A percentile compares a stretch with the other conserved stretches of the same genome.
These are phyloP conservation scores for Mortierella sp. DNA, from an alignment of 371 early-diverging fungal species.

Conservation along the genomic window DNA sequence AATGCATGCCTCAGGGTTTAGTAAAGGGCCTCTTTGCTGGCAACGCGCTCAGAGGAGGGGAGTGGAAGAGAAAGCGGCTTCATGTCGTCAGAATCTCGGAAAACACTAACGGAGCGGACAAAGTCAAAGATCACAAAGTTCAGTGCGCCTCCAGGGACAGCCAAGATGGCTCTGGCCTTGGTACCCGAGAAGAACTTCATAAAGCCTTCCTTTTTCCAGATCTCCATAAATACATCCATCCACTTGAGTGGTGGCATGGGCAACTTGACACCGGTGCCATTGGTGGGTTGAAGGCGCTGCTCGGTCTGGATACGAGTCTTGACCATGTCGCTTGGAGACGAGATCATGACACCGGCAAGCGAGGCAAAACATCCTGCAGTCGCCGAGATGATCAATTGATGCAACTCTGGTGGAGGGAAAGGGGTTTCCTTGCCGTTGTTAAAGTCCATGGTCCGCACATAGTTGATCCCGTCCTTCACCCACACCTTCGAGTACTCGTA, in stretches of 20 bases:
- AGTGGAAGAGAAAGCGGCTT: conserved; percentile 16
- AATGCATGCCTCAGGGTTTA: neutral
- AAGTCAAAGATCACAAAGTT: conserved; percentile 61
- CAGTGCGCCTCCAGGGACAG: conserved; percentile 56
- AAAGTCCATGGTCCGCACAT: conserved; percentile 22
- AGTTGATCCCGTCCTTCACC: conserved; percentile 42
- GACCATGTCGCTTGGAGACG: conserved; percentile 58
- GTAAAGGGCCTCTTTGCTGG: conserved; percentile 26
- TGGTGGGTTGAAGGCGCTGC: conserved; percentile 43
- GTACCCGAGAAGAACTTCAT: conserved; percentile 51
- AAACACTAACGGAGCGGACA: conserved; percentile 47
- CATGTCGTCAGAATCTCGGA: conserved; percentile 22
- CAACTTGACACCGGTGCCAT: conserved; percentile 39
- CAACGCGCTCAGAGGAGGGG: conserved; percentile 13
- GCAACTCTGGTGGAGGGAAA: conserved; percentile 40
- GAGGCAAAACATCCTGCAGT: conserved; percentile 51
- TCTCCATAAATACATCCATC: conserved; percentile 57
- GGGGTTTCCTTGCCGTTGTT: neutral
- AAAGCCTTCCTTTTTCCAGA: conserved; percentile 55
- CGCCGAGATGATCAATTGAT: conserved; percentile 48
- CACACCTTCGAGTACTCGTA: conserved; percentile 48
- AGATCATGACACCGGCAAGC: conserved; percentile 43
- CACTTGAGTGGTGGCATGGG: conserved; percentile 53
- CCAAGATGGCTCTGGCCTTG: conserved; percentile 46
- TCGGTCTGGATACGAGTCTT: conserved; percentile 58